Conservation (phyloP, 2,329 filamentous ascomycete species). For the Passalora sequoiae region DNA sequence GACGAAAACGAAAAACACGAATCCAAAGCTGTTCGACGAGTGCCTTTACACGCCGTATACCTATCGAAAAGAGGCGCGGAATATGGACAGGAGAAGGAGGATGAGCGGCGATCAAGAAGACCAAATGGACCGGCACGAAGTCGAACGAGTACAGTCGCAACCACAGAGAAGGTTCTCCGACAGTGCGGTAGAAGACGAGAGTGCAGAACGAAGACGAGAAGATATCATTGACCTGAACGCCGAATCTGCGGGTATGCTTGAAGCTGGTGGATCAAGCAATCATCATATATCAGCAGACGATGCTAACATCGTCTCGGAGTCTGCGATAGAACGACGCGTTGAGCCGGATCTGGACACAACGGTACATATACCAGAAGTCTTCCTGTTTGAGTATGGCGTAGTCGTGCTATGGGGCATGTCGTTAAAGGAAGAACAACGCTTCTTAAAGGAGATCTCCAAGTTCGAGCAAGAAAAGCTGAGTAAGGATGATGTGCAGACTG, state of each 20-base stretch:
- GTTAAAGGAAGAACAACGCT: constrained; percentile 77
- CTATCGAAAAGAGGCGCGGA: constrained; percentile 51
- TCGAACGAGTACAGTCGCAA: constrained; percentile 33
- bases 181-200: constrained; percentile 63
- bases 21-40: constrained; percentile 91
- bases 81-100: constrained; percentile 20
- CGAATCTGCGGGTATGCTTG: constrained; percentile 9
- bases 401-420: constrained; percentile 99
- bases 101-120: constrained; percentile 20
- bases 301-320: constrained; percentile 7
- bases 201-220: constrained; percentile 32
- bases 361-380: constrained; percentile 89
- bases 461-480: constrained; percentile 89
- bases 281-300: constrained; percentile 11
- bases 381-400: constrained; percentile 95
- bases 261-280: constrained; percentile 4
- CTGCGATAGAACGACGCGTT: constrained; percentile 24
- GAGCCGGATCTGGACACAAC: constrained; percentile 75
- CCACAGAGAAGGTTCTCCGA: constrained; percentile 64
- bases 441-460: constrained; percentile 88
- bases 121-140: constrained; percentile 10
- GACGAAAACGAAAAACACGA: constrained; percentile 68
- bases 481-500: constrained; percentile 84
- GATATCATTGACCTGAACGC: constrained; percentile 33
- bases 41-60: constrained; percentile 95